phyloP scores from a whole-genome alignment of 306 rosid genomes.

The Cicer judaicum region DNA sequence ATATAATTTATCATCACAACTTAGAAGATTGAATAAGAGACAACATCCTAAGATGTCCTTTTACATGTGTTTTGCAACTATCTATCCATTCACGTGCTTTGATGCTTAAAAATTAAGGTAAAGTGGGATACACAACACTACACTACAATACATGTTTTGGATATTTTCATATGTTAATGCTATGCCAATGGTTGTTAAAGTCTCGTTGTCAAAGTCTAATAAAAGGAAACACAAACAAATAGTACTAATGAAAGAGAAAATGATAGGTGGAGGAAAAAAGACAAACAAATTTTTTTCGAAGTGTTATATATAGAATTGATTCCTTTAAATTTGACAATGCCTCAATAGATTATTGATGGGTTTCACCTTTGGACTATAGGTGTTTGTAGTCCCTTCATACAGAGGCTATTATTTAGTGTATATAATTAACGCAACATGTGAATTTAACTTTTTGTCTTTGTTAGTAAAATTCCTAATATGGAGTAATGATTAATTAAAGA shows the following conservation, averaged over 20 bases:
- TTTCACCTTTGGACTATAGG: slow-evolving; percentile 22
- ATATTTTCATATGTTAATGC: too few relatives aligned
- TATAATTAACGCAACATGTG: not conserved
- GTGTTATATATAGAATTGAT: slow-evolving; percentile 39
- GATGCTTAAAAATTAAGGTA: slow-evolving; percentile 36
- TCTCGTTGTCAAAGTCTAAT: not conserved
- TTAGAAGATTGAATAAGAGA: too few relatives aligned
- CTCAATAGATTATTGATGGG: not conserved
- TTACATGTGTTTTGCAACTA: too few relatives aligned
- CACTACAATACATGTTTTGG: not conserved
- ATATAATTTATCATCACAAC: too few relatives aligned
- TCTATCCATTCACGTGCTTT: too few relatives aligned
- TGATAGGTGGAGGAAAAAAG: slow-evolving; percentile 32
- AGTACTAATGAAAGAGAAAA: not conserved
- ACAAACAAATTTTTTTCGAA: slow-evolving; percentile 17
- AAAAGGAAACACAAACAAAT: not conserved
- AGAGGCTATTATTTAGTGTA: not conserved
- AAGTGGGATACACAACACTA: slow-evolving; percentile 28
- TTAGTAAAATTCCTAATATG: too few relatives aligned
- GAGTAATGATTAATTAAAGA: too few relatives aligned
- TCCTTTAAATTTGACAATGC: slow-evolving; percentile 35
- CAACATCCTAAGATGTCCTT: too few relatives aligned
- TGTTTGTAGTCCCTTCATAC: slow-evolving; percentile 12
- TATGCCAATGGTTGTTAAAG: not conserved
- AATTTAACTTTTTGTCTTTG: too few relatives aligned